Percentiles rank a stretch among this genome's conserved stretches.
phyloP scores from a whole-genome alignment of 2,329 filamentous ascomycete genomes.

The Sporothrix protearum region DNA sequence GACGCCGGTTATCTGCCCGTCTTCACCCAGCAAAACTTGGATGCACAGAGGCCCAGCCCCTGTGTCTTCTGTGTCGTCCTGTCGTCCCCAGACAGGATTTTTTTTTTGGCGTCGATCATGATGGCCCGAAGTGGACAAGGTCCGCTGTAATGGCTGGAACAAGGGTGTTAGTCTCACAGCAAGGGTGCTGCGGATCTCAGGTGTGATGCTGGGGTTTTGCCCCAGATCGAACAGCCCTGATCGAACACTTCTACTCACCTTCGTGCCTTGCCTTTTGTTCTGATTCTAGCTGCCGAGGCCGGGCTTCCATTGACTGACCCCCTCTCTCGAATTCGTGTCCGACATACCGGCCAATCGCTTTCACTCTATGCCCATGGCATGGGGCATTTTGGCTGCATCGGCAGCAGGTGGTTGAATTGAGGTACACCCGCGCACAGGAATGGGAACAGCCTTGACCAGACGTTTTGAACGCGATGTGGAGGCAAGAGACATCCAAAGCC shows the following conservation, averaged over 20 bases:
- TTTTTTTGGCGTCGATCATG: background rate
- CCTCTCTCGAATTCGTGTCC: conserved; percentile 9
- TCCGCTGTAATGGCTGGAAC: background rate
- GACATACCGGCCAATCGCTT: conserved; percentile 7
- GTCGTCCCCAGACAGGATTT: background rate
- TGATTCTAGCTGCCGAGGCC: conserved; percentile 14
- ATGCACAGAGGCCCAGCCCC: background rate
- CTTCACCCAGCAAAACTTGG: background rate
- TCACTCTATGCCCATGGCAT: background rate
- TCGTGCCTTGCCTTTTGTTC: background rate
- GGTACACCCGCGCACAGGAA: background rate
- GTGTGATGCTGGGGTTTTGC: background rate
- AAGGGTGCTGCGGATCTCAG: background rate
- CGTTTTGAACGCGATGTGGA: background rate
- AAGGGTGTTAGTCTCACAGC: background rate
- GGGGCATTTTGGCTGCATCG: background rate
- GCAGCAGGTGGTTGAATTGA: conserved; percentile 11
- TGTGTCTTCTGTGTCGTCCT: background rate
- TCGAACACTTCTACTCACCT: background rate
- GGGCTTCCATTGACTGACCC: background rate
- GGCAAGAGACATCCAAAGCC: background rate
- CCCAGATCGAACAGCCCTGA: background rate
- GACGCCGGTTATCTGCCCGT: background rate
- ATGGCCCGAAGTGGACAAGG: background rate
- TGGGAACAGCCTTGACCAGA: background rate